Evolutionary conservation across 2,329 filamentous ascomycete genomes (phyloP), one percentile per base, ranked within the genome.

Genomic region (Hansfordia pulvinata): DNA sequence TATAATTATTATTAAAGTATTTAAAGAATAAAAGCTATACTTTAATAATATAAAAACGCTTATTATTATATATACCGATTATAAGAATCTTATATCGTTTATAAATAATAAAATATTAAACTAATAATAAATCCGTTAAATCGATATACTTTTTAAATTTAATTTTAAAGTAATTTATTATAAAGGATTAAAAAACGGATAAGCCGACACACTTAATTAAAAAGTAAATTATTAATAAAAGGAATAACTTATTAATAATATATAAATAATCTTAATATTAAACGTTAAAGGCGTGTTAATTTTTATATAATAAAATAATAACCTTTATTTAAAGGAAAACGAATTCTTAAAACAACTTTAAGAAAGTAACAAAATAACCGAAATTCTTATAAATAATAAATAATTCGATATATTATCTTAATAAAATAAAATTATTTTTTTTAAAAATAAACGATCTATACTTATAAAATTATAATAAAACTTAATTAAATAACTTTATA

Each of bases 1-100:
- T 1, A 23, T 54, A 4, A 45, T 46, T 3, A 46, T 55, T 17
- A 28, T 54, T 10, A n/a, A 26, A 10, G n/a, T 18, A 2, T 35
- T 42, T n/a, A 20, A 38, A 20, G 31, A 43, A 26, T 49, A 32
- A 37, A 17, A 35, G 23, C 14, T 16, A 8, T 27, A 46, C n/a
- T 26, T 45, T 4, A 24, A 35, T 29, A 29, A 32, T n/a, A 14
- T 23, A 1, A 15, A 26, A 17, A n/a, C 31, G 9, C 3, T 14
- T 35, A 46, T 30, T 14, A 13, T 19, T 10, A 23, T 33, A 8
- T 21, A 19, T 10, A 20, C 24, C 3, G 30, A 33, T 33, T 32
- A 49, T 18, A 37, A 43, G 16, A 46, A 46, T 27, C 30, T 49
- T 1, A 23, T 27, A 14, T 29, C 32, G 11, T 49, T 50, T 25